Percentiles rank a stretch among this genome's conserved stretches.
These are phyloP conservation scores for Barbatosphaeria neglecta DNA, from an alignment of 495 filamentous ascomycete species.

Conservation along the genomic window DNA sequence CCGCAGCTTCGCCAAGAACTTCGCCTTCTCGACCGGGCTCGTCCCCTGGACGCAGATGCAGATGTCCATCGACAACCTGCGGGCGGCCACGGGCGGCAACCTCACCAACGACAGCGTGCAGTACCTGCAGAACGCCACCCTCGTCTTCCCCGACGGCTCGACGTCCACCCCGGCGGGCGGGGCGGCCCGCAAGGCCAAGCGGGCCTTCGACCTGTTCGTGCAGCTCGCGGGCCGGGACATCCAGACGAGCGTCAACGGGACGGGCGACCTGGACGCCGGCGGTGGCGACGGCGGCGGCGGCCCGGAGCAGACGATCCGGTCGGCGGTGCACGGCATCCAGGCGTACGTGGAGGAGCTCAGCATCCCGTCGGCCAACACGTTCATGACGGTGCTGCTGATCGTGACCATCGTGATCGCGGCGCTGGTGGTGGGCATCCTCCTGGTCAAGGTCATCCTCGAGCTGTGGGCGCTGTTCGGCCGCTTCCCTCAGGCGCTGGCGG, in stretches of 20 bases:
- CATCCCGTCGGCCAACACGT: slow-evolving; percentile 81
- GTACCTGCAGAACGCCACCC: slow-evolving; percentile 60
- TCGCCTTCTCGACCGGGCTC: slow-evolving; percentile 80
- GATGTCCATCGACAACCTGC: slow-evolving; percentile 74
- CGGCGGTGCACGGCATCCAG: slow-evolving; percentile 55
- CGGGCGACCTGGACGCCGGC: slow-evolving; percentile 8
- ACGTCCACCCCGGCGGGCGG: slow-evolving; percentile 20
- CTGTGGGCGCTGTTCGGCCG: slow-evolving; percentile 79
- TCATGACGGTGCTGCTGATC: slow-evolving; percentile 88
- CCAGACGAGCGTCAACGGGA: slow-evolving; percentile 36
- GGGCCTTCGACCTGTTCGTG: slow-evolving; percentile 39
- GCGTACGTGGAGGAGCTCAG: slow-evolving; percentile 64
- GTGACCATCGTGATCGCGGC: slow-evolving; percentile 78
- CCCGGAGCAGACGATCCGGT: slow-evolving; percentile 18
- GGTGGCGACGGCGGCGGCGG: slow-evolving; percentile 9
- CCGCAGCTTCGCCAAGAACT: slow-evolving; percentile 79
- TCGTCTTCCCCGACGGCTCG: slow-evolving; percentile 48
- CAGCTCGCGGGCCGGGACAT: slow-evolving; percentile 38
- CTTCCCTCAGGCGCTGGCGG: slow-evolving; percentile 68
- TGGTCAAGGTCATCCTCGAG: slow-evolving; percentile 89
- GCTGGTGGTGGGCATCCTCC: slow-evolving; percentile 74
- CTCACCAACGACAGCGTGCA: slow-evolving; percentile 66
- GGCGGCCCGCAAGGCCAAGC: slow-evolving; percentile 33
- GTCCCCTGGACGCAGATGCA: slow-evolving; percentile 76
- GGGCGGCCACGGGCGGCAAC: slow-evolving; percentile 71